Conservation (phyloP, 2,329 filamentous ascomycete genomes). For the Tricladium varicosporioides region DNA sequence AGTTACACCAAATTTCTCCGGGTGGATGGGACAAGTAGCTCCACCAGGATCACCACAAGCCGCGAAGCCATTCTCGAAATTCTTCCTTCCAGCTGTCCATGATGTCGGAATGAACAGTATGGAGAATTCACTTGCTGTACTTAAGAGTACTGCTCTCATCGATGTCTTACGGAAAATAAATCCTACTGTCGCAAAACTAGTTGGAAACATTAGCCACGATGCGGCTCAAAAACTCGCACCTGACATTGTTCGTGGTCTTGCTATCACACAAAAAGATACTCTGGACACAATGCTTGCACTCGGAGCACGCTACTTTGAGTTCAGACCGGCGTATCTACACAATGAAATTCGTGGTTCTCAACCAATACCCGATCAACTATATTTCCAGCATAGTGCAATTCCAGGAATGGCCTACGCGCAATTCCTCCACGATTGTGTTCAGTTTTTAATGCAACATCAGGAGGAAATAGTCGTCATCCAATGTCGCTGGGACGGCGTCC, state of each 20-base stretch:
- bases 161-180: slow-evolving; percentile 30
- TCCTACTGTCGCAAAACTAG: slow-evolving; percentile 26
- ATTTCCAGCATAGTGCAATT: slow-evolving; percentile 50
- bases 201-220: slow-evolving; percentile 25
- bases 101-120: slow-evolving; percentile 53
- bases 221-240: slow-evolving; percentile 33
- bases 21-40: slow-evolving; percentile 44
- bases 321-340: slow-evolving; percentile 48
- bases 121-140: slow-evolving; percentile 39
- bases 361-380: slow-evolving; percentile 44
- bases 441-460: slow-evolving; percentile 41
- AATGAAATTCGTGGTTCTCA: slow-evolving; percentile 36
- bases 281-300: slow-evolving; percentile 44
- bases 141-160: slow-evolving; percentile 32
- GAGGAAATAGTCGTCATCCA: slow-evolving; percentile 50
- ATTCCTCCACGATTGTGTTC: slow-evolving; percentile 41
- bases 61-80: slow-evolving; percentile 39
- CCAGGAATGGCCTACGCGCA: slow-evolving; percentile 47
- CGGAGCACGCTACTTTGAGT: slow-evolving; percentile 52
- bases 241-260: slow-evolving; percentile 45
- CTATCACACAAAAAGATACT: slow-evolving; percentile 50
- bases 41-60: slow-evolving; percentile 40
- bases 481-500: slow-evolving; percentile 49
- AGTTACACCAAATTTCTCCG: slow-evolving; percentile 41
- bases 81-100: slow-evolving; percentile 46